Conservation (phyloP, 257 asterid genomes). For the Linaria vulgaris region DNA sequence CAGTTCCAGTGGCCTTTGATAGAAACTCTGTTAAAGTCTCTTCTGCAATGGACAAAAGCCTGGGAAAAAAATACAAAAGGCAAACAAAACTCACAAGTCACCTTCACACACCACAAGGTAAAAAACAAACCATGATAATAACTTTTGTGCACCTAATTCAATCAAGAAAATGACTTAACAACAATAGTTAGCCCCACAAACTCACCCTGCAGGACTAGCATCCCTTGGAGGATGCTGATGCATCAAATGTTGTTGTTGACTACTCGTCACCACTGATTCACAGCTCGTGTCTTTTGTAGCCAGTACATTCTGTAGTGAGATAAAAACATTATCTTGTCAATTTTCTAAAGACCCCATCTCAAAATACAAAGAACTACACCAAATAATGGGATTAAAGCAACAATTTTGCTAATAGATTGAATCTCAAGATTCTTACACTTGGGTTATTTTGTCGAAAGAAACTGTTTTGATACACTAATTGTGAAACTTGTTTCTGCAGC, state of each 20-base stretch:
- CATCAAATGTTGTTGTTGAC: slow-evolving; percentile 67
- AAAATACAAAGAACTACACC: slow-evolving; percentile 11
- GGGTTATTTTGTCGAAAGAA: slow-evolving; percentile 73
- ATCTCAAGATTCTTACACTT: slow-evolving; percentile 39
- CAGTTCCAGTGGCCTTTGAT: slow-evolving; percentile 96
- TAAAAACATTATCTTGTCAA: slow-evolving; percentile 1
- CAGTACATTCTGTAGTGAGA: slow-evolving; percentile 51
- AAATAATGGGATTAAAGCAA: slow-evolving; percentile 7
- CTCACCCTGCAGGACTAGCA: slow-evolving; percentile 99
- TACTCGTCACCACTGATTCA: slow-evolving; percentile 89
- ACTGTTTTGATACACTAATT: slow-evolving; percentile 75
- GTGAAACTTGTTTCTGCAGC: slow-evolving; percentile 88
- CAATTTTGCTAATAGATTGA: too few relatives aligned
- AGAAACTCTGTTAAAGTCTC: slow-evolving; percentile 95
- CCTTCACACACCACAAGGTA: slow-evolving; percentile 31
- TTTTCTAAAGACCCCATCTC: slow-evolving; percentile 14
- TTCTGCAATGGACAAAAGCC: slow-evolving; percentile 96
- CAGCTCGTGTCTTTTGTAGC: slow-evolving; percentile 83
- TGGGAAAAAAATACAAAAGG: slow-evolving; percentile 45
- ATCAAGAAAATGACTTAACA: slow-evolving; percentile 50
- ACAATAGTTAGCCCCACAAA: slow-evolving; percentile 41
- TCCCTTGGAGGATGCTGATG: slow-evolving; percentile 82
- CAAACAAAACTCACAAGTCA: slow-evolving; percentile 33
- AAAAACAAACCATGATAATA: slow-evolving; percentile 37
- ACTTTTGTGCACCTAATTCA: slow-evolving; percentile 24